Percentiles rank a stretch among this genome's conserved stretches.
Evolutionary conservation across 2,329 filamentous ascomycete genomes (phyloP).

Genomic region (Ceratocystis colombiana): DNA sequence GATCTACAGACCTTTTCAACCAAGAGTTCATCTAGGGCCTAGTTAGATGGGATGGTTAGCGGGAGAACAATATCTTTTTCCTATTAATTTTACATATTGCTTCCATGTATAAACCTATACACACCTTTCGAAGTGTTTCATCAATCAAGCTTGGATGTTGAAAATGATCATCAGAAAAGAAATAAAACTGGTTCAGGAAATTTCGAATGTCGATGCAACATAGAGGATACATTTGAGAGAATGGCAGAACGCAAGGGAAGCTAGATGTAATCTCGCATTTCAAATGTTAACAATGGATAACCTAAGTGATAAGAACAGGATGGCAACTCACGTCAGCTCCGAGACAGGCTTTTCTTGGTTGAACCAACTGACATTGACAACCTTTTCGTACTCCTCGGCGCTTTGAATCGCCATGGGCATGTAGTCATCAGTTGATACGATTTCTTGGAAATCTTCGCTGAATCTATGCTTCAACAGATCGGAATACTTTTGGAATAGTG

Average conservation of each 20-base stretch:
- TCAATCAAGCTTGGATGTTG: conserved; percentile 84
- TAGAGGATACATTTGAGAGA: conserved; percentile 97
- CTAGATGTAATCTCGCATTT: conserved; percentile 36
- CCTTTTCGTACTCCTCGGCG: conserved; percentile 84
- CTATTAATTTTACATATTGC: neutral
- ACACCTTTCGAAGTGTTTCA: conserved; percentile 68
- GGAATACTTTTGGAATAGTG: conserved; percentile 86
- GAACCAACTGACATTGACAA: conserved; percentile 94
- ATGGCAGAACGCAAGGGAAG: conserved; percentile 90
- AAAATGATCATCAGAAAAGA: conserved; percentile 94
- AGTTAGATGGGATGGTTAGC: conserved; percentile 1
- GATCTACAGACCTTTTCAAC: conserved; percentile 85
- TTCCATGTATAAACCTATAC: no score
- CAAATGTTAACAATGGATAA: conserved; percentile 27
- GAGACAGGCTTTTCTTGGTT: conserved; percentile 67
- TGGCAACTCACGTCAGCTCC: conserved; percentile 55
- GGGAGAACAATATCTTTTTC: no score
- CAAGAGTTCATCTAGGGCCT: conserved; percentile 91
- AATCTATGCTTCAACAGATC: conserved; percentile 83
- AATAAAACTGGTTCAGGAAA: conserved; percentile 96
- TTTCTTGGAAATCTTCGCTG: conserved; percentile 91
- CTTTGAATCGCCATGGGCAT: conserved; percentile 98
- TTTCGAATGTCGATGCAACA: conserved; percentile 98
- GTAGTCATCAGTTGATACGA: conserved; percentile 88
- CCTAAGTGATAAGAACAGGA: neutral